phyloP scores from a whole-genome alignment of 2,329 filamentous ascomycete species.

The Parasarocladium wereldwijsianum region DNA sequence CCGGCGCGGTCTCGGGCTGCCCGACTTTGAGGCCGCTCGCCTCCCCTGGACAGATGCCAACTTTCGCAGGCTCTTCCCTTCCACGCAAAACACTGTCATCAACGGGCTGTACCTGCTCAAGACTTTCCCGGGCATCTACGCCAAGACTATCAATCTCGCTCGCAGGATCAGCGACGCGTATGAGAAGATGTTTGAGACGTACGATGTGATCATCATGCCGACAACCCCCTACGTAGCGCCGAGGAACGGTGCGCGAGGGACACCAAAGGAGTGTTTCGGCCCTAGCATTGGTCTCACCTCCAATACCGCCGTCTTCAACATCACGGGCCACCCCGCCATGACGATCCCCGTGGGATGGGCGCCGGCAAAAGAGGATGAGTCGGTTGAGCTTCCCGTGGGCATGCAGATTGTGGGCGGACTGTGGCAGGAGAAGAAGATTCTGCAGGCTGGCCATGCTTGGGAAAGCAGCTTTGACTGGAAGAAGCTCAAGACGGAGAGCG shows the following conservation, averaged over 20 bases:
- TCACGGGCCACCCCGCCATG: constrained; percentile 41
- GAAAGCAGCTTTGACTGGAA: constrained; percentile 29
- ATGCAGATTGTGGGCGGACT: constrained; percentile 39
- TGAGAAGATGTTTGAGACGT: constrained; percentile 21
- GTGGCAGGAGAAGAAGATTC: constrained; percentile 33
- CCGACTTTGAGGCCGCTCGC: constrained; percentile 32
- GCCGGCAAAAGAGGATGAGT: constrained; percentile 22
- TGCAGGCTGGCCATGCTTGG: constrained; percentile 29
- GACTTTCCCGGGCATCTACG: constrained; percentile 28
- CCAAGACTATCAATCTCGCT: constrained; percentile 32
- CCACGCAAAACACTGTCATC: constrained; percentile 39
- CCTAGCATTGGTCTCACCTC: constrained; percentile 37
- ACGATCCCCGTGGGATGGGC: constrained; percentile 34
- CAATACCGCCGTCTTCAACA: constrained; percentile 43
- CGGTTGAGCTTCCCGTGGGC: constrained; percentile 30
- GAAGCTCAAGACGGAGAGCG: background rate
- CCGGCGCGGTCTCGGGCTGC: constrained; percentile 30
- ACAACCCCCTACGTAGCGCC: constrained; percentile 32
- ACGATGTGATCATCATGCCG: constrained; percentile 32
- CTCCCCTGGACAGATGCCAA: constrained; percentile 29
- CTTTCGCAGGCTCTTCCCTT: constrained; percentile 35
- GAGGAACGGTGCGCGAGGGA: constrained; percentile 21
- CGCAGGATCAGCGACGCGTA: constrained; percentile 31
- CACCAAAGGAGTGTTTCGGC: constrained; percentile 28
- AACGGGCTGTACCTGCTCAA: constrained; percentile 32